Percentiles rank a stretch among this genome's conserved stretches.
Conservation (phyloP, 1,139 yeast species). For the Pichia sp. region DNA sequence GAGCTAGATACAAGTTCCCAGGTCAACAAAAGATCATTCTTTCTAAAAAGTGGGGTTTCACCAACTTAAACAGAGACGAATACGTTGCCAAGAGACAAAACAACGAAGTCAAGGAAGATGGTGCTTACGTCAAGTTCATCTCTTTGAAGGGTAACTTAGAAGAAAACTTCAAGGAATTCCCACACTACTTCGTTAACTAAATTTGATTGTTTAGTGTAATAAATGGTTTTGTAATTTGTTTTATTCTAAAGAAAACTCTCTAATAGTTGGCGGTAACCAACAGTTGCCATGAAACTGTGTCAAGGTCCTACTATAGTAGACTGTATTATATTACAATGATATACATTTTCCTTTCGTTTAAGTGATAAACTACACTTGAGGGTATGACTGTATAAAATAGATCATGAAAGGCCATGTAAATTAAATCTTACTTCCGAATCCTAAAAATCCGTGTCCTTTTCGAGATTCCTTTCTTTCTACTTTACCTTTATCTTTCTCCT, state of each 20-base stretch:
- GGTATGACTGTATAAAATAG: neutral
- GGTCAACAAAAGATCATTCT: conserved; percentile 99
- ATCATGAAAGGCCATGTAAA: too few species aligned
- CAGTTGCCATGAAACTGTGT: too few species aligned
- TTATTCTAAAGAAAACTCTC: neutral
- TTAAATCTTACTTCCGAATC: conserved; percentile 12
- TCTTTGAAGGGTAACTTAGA: conserved; percentile 94
- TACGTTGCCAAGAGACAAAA: conserved; percentile 90
- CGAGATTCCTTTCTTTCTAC: conserved; percentile 9
- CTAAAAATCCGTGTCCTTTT: conserved; percentile 18
- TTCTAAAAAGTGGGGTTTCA: conserved; percentile 99
- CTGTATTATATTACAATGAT: neutral
- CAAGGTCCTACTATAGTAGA: too few species aligned
- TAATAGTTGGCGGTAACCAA: neutral
- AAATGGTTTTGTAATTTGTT: conserved; percentile 9
- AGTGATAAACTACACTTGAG: neutral
- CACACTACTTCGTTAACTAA: conserved; percentile 67
- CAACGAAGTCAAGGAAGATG: conserved; percentile 98
- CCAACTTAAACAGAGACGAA: conserved; percentile 96
- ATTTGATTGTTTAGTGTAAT: conserved; percentile 23
- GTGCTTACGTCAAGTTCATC: conserved; percentile 99
- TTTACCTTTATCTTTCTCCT: conserved; percentile 6
- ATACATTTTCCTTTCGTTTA: neutral
- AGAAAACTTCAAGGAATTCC: conserved; percentile 90
- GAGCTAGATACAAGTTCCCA: conserved; percentile 99